phyloP scores from a whole-genome alignment of 805 yeast genomes.

The Kodamaea hsintzibuensis region DNA sequence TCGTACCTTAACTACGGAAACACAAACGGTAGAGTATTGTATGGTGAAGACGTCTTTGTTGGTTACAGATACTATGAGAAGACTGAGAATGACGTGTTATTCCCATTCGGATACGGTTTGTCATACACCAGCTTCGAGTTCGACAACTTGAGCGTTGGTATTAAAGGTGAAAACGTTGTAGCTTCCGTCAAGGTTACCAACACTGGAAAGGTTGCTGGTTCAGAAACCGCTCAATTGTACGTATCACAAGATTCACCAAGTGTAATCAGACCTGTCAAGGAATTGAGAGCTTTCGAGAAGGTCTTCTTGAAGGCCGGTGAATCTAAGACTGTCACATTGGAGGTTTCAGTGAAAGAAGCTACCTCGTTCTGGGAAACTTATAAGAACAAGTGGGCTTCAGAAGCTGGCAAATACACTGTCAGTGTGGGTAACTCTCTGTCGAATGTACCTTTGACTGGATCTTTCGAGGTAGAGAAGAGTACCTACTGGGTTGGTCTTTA shows the following conservation, averaged over 20 bases:
- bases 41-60: conserved; percentile 67
- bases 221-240: conserved; percentile 59
- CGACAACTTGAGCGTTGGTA: conserved; percentile 32
- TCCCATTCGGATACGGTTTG: conserved; percentile 65
- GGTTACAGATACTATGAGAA: conserved; percentile 66
- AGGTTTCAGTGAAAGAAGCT: conserved; percentile 47
- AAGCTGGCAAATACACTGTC: conserved; percentile 47
- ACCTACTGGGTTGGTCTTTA: conserved; percentile 1
- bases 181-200: conserved; percentile 47
- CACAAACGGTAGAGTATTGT: conserved; percentile 53
- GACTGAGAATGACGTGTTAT: conserved; percentile 46
- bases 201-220: conserved; percentile 50
- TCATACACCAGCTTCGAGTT: conserved; percentile 56
- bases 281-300: conserved; percentile 59
- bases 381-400: conserved; percentile 50
- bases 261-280: conserved; percentile 55
- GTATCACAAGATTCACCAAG: conserved; percentile 39
- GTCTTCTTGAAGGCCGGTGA: conserved; percentile 48
- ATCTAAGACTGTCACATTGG: conserved; percentile 34
- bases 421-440: conserved; percentile 2
- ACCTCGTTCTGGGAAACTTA: conserved; percentile 56
- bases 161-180: conserved; percentile 25
- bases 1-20: conserved; percentile 53
- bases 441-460: conserved; percentile 1
- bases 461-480: neutral